phyloP scores from a whole-genome alignment of 192 early-diverging fungal genomes.

The Coemansia sp. region DNA sequence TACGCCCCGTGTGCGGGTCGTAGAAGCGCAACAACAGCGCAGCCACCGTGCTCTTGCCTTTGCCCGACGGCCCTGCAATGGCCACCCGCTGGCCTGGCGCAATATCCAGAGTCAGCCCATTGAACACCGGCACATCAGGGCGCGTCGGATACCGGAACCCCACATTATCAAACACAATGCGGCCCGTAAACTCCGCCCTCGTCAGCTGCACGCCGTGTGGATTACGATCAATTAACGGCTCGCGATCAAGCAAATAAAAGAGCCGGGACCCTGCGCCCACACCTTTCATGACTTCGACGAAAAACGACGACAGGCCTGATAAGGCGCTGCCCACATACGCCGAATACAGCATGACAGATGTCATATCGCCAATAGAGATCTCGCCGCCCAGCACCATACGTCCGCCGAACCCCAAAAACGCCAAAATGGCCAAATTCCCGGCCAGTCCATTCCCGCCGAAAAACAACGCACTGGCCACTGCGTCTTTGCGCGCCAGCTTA shows the following conservation, averaged over 20 bases:
- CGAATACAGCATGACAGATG: conserved; percentile 67
- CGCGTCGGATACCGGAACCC: conserved; percentile 69
- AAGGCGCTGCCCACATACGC: conserved; percentile 63
- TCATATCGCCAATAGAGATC: conserved; percentile 64
- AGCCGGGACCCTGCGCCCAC: conserved; percentile 61
- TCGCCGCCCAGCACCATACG: conserved; percentile 60
- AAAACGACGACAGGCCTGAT: conserved; percentile 59
- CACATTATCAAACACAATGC: conserved; percentile 58
- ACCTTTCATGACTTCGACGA: conserved; percentile 73
- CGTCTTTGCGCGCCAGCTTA: conserved; percentile 48
- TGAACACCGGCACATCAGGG: conserved; percentile 54
- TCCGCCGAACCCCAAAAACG: conserved; percentile 63
- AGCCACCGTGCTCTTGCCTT: conserved; percentile 66
- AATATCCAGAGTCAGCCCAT: conserved; percentile 55
- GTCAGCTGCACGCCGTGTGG: conserved; percentile 15
- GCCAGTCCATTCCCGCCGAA: conserved; percentile 63
- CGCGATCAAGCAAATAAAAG: conserved; percentile 59
- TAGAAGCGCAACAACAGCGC: conserved; percentile 71
- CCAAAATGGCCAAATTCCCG: conserved; percentile 63
- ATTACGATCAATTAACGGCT: conserved; percentile 36
- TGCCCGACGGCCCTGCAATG: conserved; percentile 58
- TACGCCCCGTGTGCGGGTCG: conserved; percentile 57
- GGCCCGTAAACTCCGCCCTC: conserved; percentile 30
- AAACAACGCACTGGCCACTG: conserved; percentile 60
- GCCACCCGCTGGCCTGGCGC: conserved; percentile 55